These are phyloP conservation scores for Neonectria neomacrospora DNA, from an alignment of 2,329 filamentous ascomycete genomes.

Conservation along the genomic window DNA sequence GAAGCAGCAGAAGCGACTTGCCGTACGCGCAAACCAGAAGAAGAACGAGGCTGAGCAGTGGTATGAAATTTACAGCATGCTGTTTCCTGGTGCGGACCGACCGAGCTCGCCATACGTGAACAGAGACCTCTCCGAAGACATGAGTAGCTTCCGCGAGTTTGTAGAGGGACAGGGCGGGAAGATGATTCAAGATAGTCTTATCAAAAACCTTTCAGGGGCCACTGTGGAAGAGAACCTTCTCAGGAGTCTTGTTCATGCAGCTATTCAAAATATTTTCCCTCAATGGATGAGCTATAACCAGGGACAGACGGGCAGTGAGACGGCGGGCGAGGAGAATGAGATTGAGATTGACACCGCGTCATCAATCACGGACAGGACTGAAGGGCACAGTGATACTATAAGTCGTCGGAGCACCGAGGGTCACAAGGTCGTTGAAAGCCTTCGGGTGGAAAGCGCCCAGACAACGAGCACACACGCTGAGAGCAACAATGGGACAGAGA, in stretches of 20 bases:
- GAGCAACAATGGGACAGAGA: neutral
- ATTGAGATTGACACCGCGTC: neutral
- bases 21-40: slow-evolving; percentile 11
- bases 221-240: neutral
- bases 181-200: slow-evolving; percentile 10
- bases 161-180: slow-evolving; percentile 15
- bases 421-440: neutral
- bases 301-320: neutral
- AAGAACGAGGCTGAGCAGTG: slow-evolving; percentile 15
- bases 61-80: slow-evolving; percentile 16
- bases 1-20: slow-evolving; percentile 13
- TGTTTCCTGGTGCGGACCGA: slow-evolving; percentile 6
- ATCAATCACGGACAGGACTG: neutral
- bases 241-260: neutral
- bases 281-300: neutral
- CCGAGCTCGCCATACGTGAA: slow-evolving; percentile 20
- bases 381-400: too few species aligned
- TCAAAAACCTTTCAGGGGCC: neutral
- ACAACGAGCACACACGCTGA: neutral
- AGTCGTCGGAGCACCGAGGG: neutral
- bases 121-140: slow-evolving; percentile 10
- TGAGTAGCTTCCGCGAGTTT: slow-evolving; percentile 23
- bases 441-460: neutral
- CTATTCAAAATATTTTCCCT: neutral
- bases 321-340: neutral